Conservation (phyloP, 352 stramenopile genomes). For the Globisporangium abappressorium region DNA sequence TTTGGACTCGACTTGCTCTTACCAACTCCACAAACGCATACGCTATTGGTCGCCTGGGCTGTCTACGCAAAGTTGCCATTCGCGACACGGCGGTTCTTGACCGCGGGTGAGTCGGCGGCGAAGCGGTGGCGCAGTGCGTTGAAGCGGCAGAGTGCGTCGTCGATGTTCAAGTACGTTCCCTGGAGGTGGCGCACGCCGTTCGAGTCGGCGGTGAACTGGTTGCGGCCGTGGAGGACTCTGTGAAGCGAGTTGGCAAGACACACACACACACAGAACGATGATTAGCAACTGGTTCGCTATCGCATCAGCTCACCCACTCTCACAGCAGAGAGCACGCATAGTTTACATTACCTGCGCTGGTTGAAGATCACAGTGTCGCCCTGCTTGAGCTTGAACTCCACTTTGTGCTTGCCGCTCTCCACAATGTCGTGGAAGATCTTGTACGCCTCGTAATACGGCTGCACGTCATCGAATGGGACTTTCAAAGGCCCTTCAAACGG, state of each 20-base stretch:
- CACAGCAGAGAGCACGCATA: not conserved
- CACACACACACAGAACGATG: not conserved
- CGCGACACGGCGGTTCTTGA: slow-evolving; percentile 64
- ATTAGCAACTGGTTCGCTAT: not conserved
- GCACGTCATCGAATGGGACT: slow-evolving; percentile 70
- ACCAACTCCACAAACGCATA: not conserved
- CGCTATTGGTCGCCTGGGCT: not conserved
- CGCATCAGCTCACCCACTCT: not conserved
- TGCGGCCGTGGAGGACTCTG: slow-evolving; percentile 75
- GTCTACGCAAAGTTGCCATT: slow-evolving; percentile 73
- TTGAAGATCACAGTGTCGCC: slow-evolving; percentile 87
- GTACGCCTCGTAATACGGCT: slow-evolving; percentile 82
- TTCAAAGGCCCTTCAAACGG: slow-evolving; percentile 93
- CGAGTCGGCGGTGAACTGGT: slow-evolving; percentile 66
- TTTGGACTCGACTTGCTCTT: not conserved
- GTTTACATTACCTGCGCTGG: slow-evolving; percentile 46
- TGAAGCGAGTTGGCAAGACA: not conserved
- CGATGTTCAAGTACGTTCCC: slow-evolving; percentile 87
- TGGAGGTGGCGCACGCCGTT: slow-evolving; percentile 78
- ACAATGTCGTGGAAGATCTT: slow-evolving; percentile 77
- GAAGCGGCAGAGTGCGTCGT: slow-evolving; percentile 83
- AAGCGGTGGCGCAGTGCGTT: slow-evolving; percentile 68
- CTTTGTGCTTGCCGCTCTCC: slow-evolving; percentile 60
- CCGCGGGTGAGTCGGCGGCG: slow-evolving; percentile 27
- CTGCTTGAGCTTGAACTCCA: slow-evolving; percentile 78